phyloP scores from a whole-genome alignment of 257 asterid genomes.

The Capsicum pubescens region DNA sequence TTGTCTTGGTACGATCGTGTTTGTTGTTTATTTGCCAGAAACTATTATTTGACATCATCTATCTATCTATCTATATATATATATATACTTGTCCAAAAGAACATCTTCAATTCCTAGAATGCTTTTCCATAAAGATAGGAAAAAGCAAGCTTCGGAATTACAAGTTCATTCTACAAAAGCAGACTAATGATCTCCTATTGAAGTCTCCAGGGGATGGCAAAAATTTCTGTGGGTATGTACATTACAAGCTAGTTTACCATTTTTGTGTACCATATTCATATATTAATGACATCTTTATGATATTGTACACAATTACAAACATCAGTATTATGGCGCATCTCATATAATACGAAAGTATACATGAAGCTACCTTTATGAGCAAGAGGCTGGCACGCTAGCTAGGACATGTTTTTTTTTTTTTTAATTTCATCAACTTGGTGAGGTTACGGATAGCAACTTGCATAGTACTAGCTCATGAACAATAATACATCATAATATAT shows the following conservation, averaged over 20 bases:
- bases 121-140: conserved; percentile 23
- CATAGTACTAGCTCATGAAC: background rate
- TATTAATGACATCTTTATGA: background rate
- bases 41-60: background rate
- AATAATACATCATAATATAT: too few species aligned
- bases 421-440: background rate
- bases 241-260: background rate
- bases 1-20: background rate
- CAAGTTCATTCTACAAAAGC: conserved; percentile 3
- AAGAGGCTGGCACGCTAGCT: background rate
- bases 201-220: background rate
- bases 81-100: background rate
- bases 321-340: background rate
- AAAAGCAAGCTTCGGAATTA: background rate
- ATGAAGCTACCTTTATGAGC: conserved; percentile 5
- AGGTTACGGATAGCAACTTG: background rate
- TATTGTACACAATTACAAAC: background rate
- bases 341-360: background rate
- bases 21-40: background rate
- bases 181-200: background rate
- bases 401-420: background rate
- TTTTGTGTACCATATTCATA: background rate
- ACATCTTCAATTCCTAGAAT: background rate
- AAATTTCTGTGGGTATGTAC: background rate
- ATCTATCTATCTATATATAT: too few species aligned